phyloP scores from a whole-genome alignment of 805 yeast genomes.

The Saccharomycopsis sp. region DNA sequence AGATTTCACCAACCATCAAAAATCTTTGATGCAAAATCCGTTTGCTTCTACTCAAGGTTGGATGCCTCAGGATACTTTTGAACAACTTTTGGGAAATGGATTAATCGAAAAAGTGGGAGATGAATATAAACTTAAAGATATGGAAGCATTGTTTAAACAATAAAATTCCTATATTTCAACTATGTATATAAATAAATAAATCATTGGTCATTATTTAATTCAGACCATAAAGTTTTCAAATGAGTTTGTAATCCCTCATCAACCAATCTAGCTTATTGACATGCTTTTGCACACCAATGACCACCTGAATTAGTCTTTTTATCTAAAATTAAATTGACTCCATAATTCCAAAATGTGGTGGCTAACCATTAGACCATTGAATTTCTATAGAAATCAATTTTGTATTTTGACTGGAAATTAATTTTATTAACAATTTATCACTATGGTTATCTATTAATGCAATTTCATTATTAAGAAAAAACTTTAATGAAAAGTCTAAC shows the following conservation, averaged over 20 bases:
- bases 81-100: constrained; percentile 55
- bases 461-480: too few species aligned
- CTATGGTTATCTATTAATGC: too few species aligned
- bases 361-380: constrained; percentile 4
- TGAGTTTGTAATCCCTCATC: not conserved
- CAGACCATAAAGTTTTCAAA: not conserved
- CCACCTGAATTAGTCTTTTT: not conserved
- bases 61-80: constrained; percentile 92
- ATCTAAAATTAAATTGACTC: not conserved
- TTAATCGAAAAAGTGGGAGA: constrained; percentile 54
- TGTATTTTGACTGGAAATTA: too few species aligned
- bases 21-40: constrained; percentile 58
- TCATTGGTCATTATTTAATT: too few species aligned
- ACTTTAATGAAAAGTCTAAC: too few species aligned
- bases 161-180: too few species aligned
- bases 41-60: constrained; percentile 90
- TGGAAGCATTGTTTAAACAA: not conserved
- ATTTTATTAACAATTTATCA: too few species aligned
- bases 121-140: constrained; percentile 28
- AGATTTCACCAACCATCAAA: constrained; percentile 57
- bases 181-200: too few species aligned
- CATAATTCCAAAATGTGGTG: constrained; percentile 1
- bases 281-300: constrained; percentile 3
- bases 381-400: not conserved
- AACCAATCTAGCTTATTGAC: not conserved